Evolutionary conservation across 805 yeast species (phyloP), one percentile per base, ranked within the genome.

Genomic region (Wickerhamomyces ciferrii): DNA sequence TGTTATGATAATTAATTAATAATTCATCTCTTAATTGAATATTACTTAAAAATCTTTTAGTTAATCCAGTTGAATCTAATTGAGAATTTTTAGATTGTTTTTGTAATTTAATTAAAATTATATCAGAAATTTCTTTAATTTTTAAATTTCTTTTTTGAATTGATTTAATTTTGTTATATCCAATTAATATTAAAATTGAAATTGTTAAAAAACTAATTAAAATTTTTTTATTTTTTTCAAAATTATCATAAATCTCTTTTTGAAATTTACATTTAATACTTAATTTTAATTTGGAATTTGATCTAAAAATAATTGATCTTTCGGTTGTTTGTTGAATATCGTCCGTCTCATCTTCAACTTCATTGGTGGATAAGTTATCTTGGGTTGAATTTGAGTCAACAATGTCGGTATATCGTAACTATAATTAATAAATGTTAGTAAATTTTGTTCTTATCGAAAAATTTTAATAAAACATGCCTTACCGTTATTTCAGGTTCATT

Each of bases 1-100:
- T 48, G 44, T 61, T 58, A 9, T 39, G 52, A 17, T 53, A 52
- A 6, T 61, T 54, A 51, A 67, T 58, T 17, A 85, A 65, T 39
- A 83, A 71, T 48, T 79, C 74, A 59, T 86, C 94, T 37, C 95
- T 72, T 23, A 87, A 68, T 58, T 86, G 94, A 41, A 83, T 83
- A 17, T 85, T 72, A 35, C 88, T 87, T 47, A 87, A 67, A 55
- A 73, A 84, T 10, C 71, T 59, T 29, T 61, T 70, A 38, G 67
- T 70, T 54, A 62, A 59, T 15, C 66, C 70, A 21, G 61, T 62
- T 41, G 52, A 49, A 23, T 71, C 72, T n/a, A n/a, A 13, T 47
- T 47, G 40, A 58, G 75, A 53, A 42, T 58, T 43, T 43, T 59
- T 61, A 5, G 73, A 67, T 51, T 76, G 83, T 19, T 66, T 68